Evolutionary conservation across 2,329 filamentous ascomycete genomes (phyloP), one percentile per base, ranked within the genome.

Genomic region (Raffaelea arxii): DNA sequence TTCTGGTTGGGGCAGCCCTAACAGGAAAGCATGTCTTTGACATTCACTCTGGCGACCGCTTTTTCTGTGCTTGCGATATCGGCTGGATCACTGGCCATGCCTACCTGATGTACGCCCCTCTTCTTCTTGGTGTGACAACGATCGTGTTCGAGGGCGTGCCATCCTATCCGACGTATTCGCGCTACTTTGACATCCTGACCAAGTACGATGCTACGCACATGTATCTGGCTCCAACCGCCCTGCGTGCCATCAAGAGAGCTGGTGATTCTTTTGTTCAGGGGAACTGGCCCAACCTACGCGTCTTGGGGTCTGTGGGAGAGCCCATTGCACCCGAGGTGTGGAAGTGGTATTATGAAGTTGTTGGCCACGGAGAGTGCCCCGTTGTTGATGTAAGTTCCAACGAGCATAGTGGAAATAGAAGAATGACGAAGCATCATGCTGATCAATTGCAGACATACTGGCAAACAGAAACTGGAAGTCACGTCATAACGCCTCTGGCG

Each of bases 21-120:
- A 98, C 92, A 14, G 91, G 90, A 66, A 98, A 97, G 70, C 97
- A 98, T 65, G 91, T 97, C 52, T 98, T 98, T 62, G 92, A 98
- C 64, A 94, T 98, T 53, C 92, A 98, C 65, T 84, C 90, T 52
- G 81, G 85, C 46, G 92, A 98, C 65, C 80, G 79, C 53, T 96
- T 92, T 76, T 97, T 97, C 77, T 98, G 92, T 58, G 92, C 90
- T 65, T 92, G 92, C 64, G 92, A 98, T 60, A 90, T 98, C 38
- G 92, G 92, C 54, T 98, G 92, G 92, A 97, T 98, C 63, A 98
- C 92, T 24, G 92, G 92, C 18, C 92, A 98, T 70, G 95, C 92
- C 22, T 98, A 98, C 59, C 91, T 97, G 47, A 91, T 98, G 35
- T 98, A 98, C 62, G 89, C 92, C 12, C 92, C 92, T 53, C 75